phyloP scores from a whole-genome alignment of 768 basidiomycete genomes.

The Lepiota brunneoincarnata region DNA sequence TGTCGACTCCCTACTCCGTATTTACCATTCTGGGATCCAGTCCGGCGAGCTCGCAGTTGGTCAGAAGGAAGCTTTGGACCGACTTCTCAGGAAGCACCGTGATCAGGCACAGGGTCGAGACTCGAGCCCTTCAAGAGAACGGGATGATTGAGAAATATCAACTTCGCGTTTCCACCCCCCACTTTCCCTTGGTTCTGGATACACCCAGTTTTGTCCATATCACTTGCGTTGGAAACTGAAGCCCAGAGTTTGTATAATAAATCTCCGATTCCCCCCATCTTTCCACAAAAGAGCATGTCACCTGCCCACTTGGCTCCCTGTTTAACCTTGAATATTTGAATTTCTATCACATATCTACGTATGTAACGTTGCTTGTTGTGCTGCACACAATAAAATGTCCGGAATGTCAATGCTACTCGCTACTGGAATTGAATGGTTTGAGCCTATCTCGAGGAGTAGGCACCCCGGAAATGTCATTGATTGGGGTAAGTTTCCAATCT shows the following conservation, averaged over 20 bases:
- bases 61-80: slow-evolving; percentile 89
- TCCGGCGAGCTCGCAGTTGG: slow-evolving; percentile 91
- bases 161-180: neutral
- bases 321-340: too few relatives aligned
- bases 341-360: too few relatives aligned
- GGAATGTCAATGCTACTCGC: too few relatives aligned
- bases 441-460: too few relatives aligned
- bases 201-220: neutral
- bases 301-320: neutral
- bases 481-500: too few relatives aligned
- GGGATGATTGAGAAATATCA: slow-evolving; percentile 16
- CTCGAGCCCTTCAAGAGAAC: slow-evolving; percentile 23
- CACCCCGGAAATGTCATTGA: too few relatives aligned
- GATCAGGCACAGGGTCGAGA: slow-evolving; percentile 26
- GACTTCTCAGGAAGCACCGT: slow-evolving; percentile 78
- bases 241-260: too few relatives aligned
- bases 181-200: neutral
- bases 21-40: slow-evolving; percentile 93
- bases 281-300: neutral
- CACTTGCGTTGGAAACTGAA: neutral
- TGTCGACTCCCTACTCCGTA: slow-evolving; percentile 92
- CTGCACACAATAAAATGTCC: too few relatives aligned
- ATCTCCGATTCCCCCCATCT: neutral
- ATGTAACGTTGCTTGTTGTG: too few relatives aligned
- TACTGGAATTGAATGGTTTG: too few relatives aligned